Base-by-base conservation (phyloP, 208 protist genomes). In the Wallacemonas sp. region DNA sequence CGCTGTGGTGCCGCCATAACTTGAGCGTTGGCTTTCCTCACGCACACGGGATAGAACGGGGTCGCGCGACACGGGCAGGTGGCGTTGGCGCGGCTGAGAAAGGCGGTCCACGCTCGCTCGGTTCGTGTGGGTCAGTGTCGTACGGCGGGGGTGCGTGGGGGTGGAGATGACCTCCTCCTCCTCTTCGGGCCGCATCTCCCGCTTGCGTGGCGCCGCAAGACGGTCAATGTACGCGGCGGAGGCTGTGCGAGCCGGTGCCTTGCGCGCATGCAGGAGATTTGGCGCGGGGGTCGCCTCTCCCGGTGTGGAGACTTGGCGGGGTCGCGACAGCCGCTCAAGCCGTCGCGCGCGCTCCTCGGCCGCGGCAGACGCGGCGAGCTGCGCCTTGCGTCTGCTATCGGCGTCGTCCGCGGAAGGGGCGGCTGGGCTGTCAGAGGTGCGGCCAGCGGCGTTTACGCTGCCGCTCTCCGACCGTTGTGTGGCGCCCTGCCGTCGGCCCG, bases 241-340 rank as follows among this genome's bases (percentile, higher is more conserved):
- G 30, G 50, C 21, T 19, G 24, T 41, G 29, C 32, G 32, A 13
- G 50, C 30, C 4, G 26, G 50, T 19, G 13, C 15, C 38, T 62
- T 62, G 37, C 29, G 34, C 38, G 55, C 55, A 13, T 34, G 1
- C 24, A 46, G 4, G 19, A 48, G 17, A 37, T 48, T 48, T 37
- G 55, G 34, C 46, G 55, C 30, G 9, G 55, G 9, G 55, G 4
- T 44, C 5, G 13, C 9, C 8, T 62, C 55, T 13, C 6, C 3
- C 6, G n/a, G 5, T 42, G 37, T 42, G 37, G 37, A 17, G 37
- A 17, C 37, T 45, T 44, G 55, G 24, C 71, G 64, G 6, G 73
- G 68, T 39, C 72, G 68, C 17, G 78, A 22, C 8, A 83, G 66
- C 12, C 73, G 73, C 53, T 73, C 38, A n/a, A 83, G 8, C 24